Evolutionary conservation across 441 rosid genomes (phyloP).

Genomic region (Sinapis alba): DNA sequence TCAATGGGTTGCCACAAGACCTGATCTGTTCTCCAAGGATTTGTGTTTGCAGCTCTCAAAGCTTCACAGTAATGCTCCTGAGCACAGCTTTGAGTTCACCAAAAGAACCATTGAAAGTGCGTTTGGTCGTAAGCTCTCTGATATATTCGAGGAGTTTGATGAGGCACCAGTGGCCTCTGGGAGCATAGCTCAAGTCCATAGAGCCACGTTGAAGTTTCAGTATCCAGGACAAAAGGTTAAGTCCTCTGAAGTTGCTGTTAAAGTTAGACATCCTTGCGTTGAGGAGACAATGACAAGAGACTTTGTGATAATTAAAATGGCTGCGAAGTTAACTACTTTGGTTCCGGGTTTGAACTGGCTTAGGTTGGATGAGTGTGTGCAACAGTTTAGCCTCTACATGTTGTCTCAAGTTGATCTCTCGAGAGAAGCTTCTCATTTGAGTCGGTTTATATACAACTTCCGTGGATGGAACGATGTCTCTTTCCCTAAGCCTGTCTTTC

Average conservation of each 20-base stretch:
- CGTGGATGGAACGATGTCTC: constrained; percentile 67
- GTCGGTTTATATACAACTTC: constrained; percentile 63
- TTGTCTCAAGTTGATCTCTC: constrained; percentile 75
- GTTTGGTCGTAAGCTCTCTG: constrained; percentile 57
- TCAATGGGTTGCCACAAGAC: constrained; percentile 69
- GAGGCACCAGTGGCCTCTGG: constrained; percentile 66
- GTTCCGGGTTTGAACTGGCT: constrained; percentile 62
- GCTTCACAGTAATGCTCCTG: constrained; percentile 67
- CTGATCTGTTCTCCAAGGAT: constrained; percentile 61
- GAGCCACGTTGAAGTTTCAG: constrained; percentile 55
- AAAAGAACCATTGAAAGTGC: constrained; percentile 55
- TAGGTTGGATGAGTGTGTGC: constrained; percentile 63
- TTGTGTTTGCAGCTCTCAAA: constrained; percentile 57
- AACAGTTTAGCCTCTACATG: constrained; percentile 68
- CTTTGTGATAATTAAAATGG: constrained; percentile 52
- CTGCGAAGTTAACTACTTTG: constrained; percentile 50
- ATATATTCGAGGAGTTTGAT: constrained; percentile 60
- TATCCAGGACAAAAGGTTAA: constrained; percentile 55
- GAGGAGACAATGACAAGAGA: constrained; percentile 62
- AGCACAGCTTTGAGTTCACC: constrained; percentile 62
- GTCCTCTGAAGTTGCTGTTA: constrained; percentile 61
- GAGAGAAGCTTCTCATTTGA: constrained; percentile 68
- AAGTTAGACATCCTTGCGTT: constrained; percentile 71
- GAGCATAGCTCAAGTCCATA: constrained; percentile 68
- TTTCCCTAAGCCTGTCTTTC: constrained; percentile 64